Base-by-base conservation (phyloP, 2,329 filamentous ascomycete genomes). In the Aspergillus udagawae region DNA sequence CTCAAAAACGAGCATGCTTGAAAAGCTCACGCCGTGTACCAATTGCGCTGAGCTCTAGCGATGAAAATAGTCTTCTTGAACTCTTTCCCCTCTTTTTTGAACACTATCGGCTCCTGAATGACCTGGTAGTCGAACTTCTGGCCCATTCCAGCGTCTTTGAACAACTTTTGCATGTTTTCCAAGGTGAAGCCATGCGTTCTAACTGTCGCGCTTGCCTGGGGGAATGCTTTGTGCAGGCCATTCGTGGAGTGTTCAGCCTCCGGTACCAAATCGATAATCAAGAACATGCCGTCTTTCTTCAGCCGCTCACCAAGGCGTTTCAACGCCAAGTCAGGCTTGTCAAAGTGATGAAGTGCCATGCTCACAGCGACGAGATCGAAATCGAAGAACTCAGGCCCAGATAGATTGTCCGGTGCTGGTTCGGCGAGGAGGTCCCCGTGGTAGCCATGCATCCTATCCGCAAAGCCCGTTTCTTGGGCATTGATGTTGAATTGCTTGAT, bases 281-380 rank as follows among this genome's bases (percentile, higher is more conserved):
- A 74, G 48, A 90, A 75, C 1, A 86, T 82, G 10, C 89, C 89
- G 3, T 87, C 87, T 2, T 82, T 81, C 60, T 80, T 82, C 57
- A 92, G 75, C 9, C 88, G 81, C 67, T 83, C 78, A 3, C 79
- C 83, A 38, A 92, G 75, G 50, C 82, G 78, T 60, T 75, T 75
- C 4, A 87, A 81, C 0, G 86, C 84, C 29, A 86, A 74, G 1
- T 76, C 77, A 3, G 87, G 84, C 65, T 91, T 79, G 59, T 84
- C 82, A 55, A 90, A 87, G 70, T 90, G 87, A 70, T 89, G 86
- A 61, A 87, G 82, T 1, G 83, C 86, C 47, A 85, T 73, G 35
- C 85, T 85, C 20, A 89, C 82, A 45, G 80, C 81, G 5, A 83
- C 83, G 38, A 88, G 67, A 70, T 93, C 89, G 67, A 93, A 91